Conservation (phyloP, 345 rosid genomes). For the Eucalyptus sp. region DNA sequence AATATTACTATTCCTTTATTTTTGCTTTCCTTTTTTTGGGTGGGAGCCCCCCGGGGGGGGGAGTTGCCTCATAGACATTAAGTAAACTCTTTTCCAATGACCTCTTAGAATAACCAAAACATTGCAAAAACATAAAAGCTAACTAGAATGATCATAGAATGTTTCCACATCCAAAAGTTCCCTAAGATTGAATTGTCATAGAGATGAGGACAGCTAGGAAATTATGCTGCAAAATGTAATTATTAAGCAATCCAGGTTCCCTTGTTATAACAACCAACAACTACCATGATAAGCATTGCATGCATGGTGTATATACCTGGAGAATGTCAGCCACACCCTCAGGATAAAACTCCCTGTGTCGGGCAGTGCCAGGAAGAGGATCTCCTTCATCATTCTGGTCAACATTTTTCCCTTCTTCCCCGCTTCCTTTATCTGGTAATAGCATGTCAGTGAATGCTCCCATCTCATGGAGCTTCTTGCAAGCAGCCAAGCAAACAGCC, state of each 20-base stretch:
- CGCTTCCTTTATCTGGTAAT: conserved; percentile 98
- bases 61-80: neutral
- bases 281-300: neutral
- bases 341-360: conserved; percentile 98
- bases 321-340: conserved; percentile 94
- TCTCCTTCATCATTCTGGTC: conserved; percentile 86
- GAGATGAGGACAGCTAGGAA: neutral
- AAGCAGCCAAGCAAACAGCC: conserved; percentile 99
- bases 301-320: conserved; percentile 39
- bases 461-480: conserved; percentile 99
- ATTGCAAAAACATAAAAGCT: neutral
- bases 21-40: neutral
- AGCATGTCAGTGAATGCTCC: conserved; percentile 98
- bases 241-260: neutral
- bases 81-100: neutral
- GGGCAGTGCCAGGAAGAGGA: conserved; percentile 98
- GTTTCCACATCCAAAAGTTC: neutral
- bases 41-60: no score
- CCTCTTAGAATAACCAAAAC: neutral
- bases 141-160: neutral
- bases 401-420: conserved; percentile 66
- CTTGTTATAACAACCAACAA: neutral
- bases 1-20: neutral
- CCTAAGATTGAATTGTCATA: neutral
- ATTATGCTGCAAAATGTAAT: neutral